Base-by-base conservation (phyloP, 208 protist species). In the Trypanosomatidae sp. region DNA sequence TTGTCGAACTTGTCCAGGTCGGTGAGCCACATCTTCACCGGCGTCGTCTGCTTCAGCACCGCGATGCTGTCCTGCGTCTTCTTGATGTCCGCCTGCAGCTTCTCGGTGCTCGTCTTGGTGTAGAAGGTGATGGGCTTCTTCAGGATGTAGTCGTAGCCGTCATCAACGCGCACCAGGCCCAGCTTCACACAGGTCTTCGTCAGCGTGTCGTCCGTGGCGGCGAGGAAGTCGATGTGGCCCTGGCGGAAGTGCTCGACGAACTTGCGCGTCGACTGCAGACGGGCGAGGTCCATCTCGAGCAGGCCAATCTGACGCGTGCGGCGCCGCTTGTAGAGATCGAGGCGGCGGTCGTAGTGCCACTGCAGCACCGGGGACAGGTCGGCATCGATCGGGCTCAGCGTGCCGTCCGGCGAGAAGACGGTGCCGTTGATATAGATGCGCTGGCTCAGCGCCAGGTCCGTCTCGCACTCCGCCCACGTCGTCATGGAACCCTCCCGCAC, bases 1-100 rank as follows among this genome's bases (percentile, higher is more conserved):
- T 88, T 83, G 79, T 97, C 93, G 78, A 98, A 98, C 52, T 74
- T 82, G 74, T 97, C 93, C 4, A 99, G 82, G 70, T 99, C 95
- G n/a, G 62, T 66, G 19, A 87, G 60, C 95, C 95, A 99, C 66
- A 98, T 79, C 77, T 94, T 87, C 53, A 92, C 85, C 41, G 92
- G 88, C 7, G 92, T 93, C 28, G 81, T 97, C 64, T 88, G 82
- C 60, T 94, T 84, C 64, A 99, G 70, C 28, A 79, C 71, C 5
- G 91, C 84, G n/a, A 97, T 88, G 59, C 86, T 73, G 19, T 69
- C 56, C 73, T 92, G 81, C 8, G 73, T 91, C 28, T 85, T 82
- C 17, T 58, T 53, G 39, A 98, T 92, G 30, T 94, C 82, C 3
- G 52, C 55, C 44, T 72, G 64, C 19, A 97, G 82, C 71, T 93